phyloP scores from a whole-genome alignment of 129 eudicot species.

The Chrysanthemum seticuspe region DNA sequence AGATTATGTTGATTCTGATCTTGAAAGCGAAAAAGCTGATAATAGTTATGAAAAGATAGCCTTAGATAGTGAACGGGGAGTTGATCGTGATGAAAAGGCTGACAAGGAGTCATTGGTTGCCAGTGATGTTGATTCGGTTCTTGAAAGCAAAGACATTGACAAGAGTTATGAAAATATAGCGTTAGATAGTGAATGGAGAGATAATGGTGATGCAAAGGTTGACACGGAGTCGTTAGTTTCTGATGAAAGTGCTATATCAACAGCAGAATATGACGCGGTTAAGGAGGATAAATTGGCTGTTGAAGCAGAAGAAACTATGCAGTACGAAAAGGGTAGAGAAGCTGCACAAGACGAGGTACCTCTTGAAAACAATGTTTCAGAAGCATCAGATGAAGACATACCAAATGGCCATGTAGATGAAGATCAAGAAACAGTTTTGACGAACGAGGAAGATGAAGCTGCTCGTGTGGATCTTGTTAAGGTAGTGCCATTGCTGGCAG shows the following conservation, averaged over 20 bases:
- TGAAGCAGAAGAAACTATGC: neutral
- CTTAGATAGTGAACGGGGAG: no score
- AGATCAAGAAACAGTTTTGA: slow-evolving; percentile 7
- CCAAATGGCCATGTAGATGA: neutral
- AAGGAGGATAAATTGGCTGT: neutral
- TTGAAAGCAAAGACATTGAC: slow-evolving; percentile 8
- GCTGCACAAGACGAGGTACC: neutral
- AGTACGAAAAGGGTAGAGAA: neutral
- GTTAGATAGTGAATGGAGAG: slow-evolving; percentile 11
- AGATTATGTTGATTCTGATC: slow-evolving; percentile 23
- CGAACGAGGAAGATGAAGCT: slow-evolving; percentile 4
- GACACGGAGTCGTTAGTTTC: neutral
- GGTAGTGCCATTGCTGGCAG: slow-evolving; percentile 16
- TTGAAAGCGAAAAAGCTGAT: slow-evolving; percentile 7
- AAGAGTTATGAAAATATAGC: slow-evolving; percentile 14
- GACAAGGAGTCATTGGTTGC: no score
- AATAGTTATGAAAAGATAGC: no score
- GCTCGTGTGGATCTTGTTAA: neutral
- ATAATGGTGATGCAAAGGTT: neutral
- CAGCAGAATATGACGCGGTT: slow-evolving; percentile 15
- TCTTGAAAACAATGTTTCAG: neutral
- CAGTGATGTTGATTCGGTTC: slow-evolving; percentile 22
- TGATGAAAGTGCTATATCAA: neutral
- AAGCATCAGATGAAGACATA: neutral
- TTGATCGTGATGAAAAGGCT: no score